Evolutionary conservation across 139 green algal species (phyloP).

Genomic region (Ettlia oleoabundans): DNA sequence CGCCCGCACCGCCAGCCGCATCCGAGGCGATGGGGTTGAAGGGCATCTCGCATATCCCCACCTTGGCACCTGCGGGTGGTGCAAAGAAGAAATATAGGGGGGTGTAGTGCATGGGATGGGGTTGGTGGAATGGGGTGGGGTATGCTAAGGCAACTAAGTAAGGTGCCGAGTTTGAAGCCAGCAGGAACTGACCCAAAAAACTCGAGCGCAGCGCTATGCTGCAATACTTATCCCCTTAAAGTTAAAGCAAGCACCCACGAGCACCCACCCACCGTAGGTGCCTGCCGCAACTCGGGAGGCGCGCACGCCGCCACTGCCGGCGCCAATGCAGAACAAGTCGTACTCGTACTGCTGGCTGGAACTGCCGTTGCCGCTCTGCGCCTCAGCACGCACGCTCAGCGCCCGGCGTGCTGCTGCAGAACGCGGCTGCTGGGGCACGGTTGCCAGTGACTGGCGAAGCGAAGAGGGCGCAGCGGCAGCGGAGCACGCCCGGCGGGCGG

Average conservation of each 20-base stretch:
- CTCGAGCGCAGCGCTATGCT: too few species aligned
- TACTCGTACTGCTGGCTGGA: constrained; percentile 63
- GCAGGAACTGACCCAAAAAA: too few species aligned
- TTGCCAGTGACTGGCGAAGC: neutral
- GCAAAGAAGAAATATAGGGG: neutral
- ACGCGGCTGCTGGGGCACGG: neutral
- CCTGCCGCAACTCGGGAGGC: constrained; percentile 69
- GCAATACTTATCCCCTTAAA: too few species aligned
- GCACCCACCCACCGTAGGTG: constrained; percentile 80
- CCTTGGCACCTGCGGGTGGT: constrained; percentile 68
- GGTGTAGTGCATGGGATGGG: too few species aligned
- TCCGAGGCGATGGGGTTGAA: constrained; percentile 71
- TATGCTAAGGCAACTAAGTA: too few species aligned
- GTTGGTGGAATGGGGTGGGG: too few species aligned
- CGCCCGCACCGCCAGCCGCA: constrained; percentile 76
- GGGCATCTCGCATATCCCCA: constrained; percentile 86
- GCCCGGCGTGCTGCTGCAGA: neutral
- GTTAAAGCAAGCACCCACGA: too few species aligned
- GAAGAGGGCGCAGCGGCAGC: neutral
- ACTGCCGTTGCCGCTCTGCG: neutral
- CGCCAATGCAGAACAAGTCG: constrained; percentile 86
- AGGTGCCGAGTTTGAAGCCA: too few species aligned
- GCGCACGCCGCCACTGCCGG: constrained; percentile 79
- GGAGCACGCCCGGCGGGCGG: neutral
- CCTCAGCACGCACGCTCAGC: constrained; percentile 8